A percentile compares a stretch with the other conserved stretches of the same genome.
phyloP scores from a whole-genome alignment of 2,329 filamentous ascomycete species.

The Verticillium zaregamsianum region DNA sequence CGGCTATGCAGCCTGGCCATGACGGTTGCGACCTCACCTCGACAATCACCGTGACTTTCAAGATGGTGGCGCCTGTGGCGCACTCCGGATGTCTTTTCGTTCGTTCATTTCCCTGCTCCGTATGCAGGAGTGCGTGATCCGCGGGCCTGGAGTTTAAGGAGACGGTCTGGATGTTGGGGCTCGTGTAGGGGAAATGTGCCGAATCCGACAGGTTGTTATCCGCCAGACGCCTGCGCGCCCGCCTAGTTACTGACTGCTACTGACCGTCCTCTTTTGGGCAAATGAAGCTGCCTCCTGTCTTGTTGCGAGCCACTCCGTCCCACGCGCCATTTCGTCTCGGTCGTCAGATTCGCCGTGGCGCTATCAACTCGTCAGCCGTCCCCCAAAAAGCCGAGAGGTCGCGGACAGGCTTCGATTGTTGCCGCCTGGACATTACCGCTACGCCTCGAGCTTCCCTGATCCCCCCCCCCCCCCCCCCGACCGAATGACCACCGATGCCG shows the following conservation, averaged over 20 bases:
- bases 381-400: neutral
- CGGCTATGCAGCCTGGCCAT: conserved; percentile 30
- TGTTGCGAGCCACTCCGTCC: neutral
- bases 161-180: neutral
- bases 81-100: conserved; percentile 1
- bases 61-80: conserved; percentile 12
- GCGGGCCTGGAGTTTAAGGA: neutral
- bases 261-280: neutral
- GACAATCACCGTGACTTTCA: neutral
- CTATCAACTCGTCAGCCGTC: neutral
- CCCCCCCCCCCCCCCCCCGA: neutral
- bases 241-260: neutral
- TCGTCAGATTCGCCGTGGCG: conserved; percentile 4
- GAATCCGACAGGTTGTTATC: neutral
- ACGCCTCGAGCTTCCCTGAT: neutral
- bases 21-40: conserved; percentile 4
- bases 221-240: neutral
- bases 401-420: neutral
- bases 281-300: neutral
- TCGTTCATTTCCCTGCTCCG: neutral
- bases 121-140: neutral
- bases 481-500: neutral
- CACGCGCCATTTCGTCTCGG: conserved; percentile 9
- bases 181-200: neutral
- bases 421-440: neutral